Base-by-base conservation (phyloP, 768 basidiomycete species). In the Xerocomus potaroensis region DNA sequence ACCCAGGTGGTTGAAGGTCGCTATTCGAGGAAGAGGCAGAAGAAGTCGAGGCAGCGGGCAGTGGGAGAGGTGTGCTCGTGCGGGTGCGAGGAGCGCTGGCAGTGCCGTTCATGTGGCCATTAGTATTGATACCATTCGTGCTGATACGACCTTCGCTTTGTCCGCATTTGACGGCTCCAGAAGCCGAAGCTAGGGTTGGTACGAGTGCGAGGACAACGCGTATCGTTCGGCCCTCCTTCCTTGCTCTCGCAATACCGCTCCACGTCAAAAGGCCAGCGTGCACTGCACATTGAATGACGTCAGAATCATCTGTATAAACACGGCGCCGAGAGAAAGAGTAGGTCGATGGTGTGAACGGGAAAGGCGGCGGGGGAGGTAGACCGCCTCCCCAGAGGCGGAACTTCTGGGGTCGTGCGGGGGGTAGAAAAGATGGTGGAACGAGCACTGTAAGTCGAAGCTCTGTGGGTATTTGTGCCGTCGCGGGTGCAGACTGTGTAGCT, bases 261-360 rank as follows among this genome's bases (percentile, higher is more conserved):
- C 75, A 77, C 14, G 67, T 65, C 27, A 75, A 58, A 39, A 69
- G 60, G 7, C 86, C 86, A 0, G 83, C 72, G 54, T 88, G 86
- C 37, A 88, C 64, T 2, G 82, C 84, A 45, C 82, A 83, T 32
- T 83, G 58, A 57, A 85, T 79, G 41, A 87, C 58, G 55, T 87
- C 83, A 8, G 84, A 86, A 64, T 88, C 86, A 64, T 88, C 85
- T 0, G 86, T 88, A 66, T 88, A 88, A 29, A 87, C 73, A 38
- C 81, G 69, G n/a, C 79, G 69, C 27, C 66, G 66, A 23, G 72
- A 65, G 24, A 56, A 54, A 3, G 59, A 61, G 47, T 57, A 55
- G 30, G 55, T 48, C 3, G 57, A 56, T 0, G 64, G 56, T 0
- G 59, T 53, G 15, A 54, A 62, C 36, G 55, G 63, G 56, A 51